Base-by-base conservation (phyloP, 768 basidiomycete genomes). In the Trametes cubensis region DNA sequence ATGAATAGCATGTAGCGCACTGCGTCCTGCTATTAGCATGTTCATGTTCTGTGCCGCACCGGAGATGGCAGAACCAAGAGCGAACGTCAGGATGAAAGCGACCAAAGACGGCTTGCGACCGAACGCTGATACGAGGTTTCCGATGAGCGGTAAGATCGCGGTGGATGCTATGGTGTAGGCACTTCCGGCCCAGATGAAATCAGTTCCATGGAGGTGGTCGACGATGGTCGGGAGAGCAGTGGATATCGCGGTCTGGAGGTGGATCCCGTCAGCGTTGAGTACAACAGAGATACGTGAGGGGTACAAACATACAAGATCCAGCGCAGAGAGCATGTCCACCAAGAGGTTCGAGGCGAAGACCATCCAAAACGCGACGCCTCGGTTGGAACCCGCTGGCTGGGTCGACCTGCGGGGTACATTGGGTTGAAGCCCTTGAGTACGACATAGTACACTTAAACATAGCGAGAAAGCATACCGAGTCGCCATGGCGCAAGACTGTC, bases 11-110 rank as follows among this genome's bases (percentile, higher is more conserved):
- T 7, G 10, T 14, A n/a, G n/a, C 48, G 26, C 47, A 66, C 65
- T 39, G 18, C 80, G 66, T 0, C 74, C 79, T 4, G 71, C 77
- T 45, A 82, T 80, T 6, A 79, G 63, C 76, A 75, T 75, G 8
- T 62, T 59, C 77, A 81, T 79, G 52, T 55, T 76, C 30, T 74
- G 68, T 0, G 79, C 77, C 0, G 76, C 70, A 0, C 78, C 81
- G 7, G 72, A 72, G 3, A 81, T 18, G 0, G 77, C 79, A 17
- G 72, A 73, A 0, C 81, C 80, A 25, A 79, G n/a, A 0, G 75
- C 75, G 57, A 79, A 79, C 15, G 75, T 49, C 0, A 66, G 15
- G 18, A 78, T 57, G 18, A 66, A 65, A 0, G 55, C 64, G 6
- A 78, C 53, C 18, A 78, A 57, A 28, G 72, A 61, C 0, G 75